Percentiles rank a stretch among this genome's conserved stretches.
Conservation (phyloP, 83 land plant species). For the Picea mariana region DNA sequence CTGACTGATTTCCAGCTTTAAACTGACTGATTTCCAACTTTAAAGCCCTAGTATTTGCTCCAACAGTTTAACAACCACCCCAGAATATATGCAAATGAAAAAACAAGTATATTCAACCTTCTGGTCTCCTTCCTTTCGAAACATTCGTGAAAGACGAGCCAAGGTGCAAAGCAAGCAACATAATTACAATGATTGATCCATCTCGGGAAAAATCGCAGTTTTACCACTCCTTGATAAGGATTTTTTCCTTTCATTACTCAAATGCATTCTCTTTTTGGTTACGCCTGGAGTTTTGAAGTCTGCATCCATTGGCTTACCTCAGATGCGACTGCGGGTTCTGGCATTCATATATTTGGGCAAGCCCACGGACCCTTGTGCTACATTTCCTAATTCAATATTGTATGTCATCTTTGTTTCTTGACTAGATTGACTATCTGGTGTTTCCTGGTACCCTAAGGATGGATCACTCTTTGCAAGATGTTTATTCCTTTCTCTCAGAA, state of each 20-base stretch:
- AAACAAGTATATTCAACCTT: no score
- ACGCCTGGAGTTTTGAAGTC: neutral
- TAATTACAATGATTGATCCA: slow-evolving; percentile 24
- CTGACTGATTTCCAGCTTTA: no score
- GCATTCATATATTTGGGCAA: slow-evolving; percentile 45
- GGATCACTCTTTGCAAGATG: neutral
- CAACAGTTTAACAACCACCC: no score
- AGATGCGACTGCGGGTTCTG: slow-evolving; percentile 30
- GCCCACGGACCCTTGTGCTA: slow-evolving; percentile 4
- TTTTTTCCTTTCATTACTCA: slow-evolving; percentile 14
- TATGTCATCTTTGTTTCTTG: neutral
- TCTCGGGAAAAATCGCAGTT: slow-evolving; percentile 21
- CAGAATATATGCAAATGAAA: no score
- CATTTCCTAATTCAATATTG: neutral
- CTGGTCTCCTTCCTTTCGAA: no score
- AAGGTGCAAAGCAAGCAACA: no score
- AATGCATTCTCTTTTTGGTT: slow-evolving; percentile 10
- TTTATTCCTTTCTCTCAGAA: slow-evolving; percentile 23
- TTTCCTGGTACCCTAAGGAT: neutral
- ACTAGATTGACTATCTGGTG: slow-evolving; percentile 1
- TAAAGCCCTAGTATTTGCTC: no score
- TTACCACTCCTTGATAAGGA: slow-evolving; percentile 26
- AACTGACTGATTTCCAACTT: no score
- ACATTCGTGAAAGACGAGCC: no score
- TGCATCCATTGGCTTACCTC: slow-evolving; percentile 19